Evolutionary conservation across 345 rosid genomes (phyloP).

Genomic region (Brassica rapa): DNA sequence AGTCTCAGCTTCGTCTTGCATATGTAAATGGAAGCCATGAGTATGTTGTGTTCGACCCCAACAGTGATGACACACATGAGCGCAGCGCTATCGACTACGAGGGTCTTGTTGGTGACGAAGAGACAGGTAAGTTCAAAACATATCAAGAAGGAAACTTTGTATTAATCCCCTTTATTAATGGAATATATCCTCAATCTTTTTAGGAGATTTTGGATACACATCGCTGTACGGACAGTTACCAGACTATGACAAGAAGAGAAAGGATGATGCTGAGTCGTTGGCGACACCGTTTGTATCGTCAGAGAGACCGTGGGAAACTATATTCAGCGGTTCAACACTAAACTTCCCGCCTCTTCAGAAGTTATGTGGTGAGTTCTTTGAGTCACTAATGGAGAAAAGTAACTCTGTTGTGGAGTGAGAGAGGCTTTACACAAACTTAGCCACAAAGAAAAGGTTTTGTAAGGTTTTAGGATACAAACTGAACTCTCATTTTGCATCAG

Average conservation of each 20-base stretch:
- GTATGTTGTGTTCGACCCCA: constrained; percentile 76
- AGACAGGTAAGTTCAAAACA: constrained; percentile 46
- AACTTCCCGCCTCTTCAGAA: constrained; percentile 80
- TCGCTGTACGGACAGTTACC: constrained; percentile 78
- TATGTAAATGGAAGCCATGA: constrained; percentile 80
- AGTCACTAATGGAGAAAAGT: constrained; percentile 77
- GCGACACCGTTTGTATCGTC: constrained; percentile 50
- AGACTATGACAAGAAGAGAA: constrained; percentile 49
- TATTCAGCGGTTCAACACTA: constrained; percentile 80
- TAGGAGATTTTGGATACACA: constrained; percentile 64
- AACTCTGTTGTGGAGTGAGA: constrained; percentile 51
- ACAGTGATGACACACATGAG: constrained; percentile 55
- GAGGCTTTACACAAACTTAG: neutral
- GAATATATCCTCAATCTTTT: neutral
- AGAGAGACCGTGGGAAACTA: constrained; percentile 83
- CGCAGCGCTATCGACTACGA: constrained; percentile 39
- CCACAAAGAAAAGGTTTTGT: constrained; percentile 5
- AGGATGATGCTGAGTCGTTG: constrained; percentile 21
- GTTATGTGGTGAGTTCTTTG: constrained; percentile 69
- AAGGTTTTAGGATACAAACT: constrained; percentile 16
- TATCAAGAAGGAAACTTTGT: neutral
- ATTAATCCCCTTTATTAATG: neutral
- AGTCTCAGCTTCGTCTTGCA: constrained; percentile 54
- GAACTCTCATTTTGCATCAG: constrained; percentile 14
- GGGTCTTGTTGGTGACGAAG: constrained; percentile 47